A percentile compares a stretch with the other conserved stretches of the same genome.
Evolutionary conservation across 495 filamentous ascomycete genomes (phyloP).

Genomic region (Penicillium robsamsonii): DNA sequence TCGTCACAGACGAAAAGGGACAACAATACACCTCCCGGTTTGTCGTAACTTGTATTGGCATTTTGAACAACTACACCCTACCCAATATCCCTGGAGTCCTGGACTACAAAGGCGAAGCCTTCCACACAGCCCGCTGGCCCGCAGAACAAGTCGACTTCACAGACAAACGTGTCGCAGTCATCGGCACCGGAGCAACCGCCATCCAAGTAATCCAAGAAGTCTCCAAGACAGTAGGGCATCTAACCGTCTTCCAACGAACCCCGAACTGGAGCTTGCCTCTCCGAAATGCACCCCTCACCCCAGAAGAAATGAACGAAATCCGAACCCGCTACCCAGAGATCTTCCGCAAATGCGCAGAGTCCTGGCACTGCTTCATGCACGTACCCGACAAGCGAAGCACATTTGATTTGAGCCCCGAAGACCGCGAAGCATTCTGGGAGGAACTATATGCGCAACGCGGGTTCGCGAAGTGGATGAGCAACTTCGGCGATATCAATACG

Average conservation of each 20-base stretch:
- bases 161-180: constrained; percentile 45
- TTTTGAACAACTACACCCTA: constrained; percentile 17
- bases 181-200: constrained; percentile 47
- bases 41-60: constrained; percentile 19
- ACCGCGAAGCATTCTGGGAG: constrained; percentile 35
- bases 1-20: constrained; percentile 21
- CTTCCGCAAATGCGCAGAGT: constrained; percentile 31
- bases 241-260: constrained; percentile 47
- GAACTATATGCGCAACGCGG: constrained; percentile 40
- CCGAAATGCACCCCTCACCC: constrained; percentile 41
- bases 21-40: constrained; percentile 17
- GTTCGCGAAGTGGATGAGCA: constrained; percentile 32
- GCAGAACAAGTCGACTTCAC: constrained; percentile 25
- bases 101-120: constrained; percentile 15
- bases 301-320: constrained; percentile 43
- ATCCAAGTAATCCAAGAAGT: constrained; percentile 38
- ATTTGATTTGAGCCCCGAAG: constrained; percentile 43
- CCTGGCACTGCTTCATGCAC: constrained; percentile 23
- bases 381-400: constrained; percentile 40
- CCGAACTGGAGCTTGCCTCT: constrained; percentile 52
- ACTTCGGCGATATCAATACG: constrained; percentile 27
- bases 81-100: constrained; percentile 33
- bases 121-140: constrained; percentile 28
- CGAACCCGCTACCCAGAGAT: constrained; percentile 42
- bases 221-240: constrained; percentile 28